Conservation (phyloP, 2,329 filamentous ascomycete genomes). For the Claviceps fusiformis region DNA sequence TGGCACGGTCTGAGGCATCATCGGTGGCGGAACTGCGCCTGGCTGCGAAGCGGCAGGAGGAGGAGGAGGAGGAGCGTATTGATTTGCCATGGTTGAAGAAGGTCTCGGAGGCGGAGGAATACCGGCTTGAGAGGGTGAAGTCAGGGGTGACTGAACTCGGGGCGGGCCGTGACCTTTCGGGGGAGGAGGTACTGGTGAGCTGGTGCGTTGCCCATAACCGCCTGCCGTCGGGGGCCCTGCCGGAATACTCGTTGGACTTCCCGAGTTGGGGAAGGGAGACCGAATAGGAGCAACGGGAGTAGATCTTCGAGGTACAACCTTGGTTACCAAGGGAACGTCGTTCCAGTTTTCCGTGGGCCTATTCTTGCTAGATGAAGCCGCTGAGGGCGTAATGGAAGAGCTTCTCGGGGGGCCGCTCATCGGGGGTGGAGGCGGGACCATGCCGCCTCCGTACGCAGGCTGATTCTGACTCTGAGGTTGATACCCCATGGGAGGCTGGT, state of each 20-base stretch:
- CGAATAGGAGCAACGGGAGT: constrained; percentile 61
- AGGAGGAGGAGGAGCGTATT: constrained; percentile 38
- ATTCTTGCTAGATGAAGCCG: constrained; percentile 53
- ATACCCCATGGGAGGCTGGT: constrained; percentile 24
- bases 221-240: constrained; percentile 21
- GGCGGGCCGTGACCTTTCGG: constrained; percentile 56
- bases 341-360: constrained; percentile 81
- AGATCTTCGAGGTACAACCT: constrained; percentile 55
- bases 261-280: constrained; percentile 63
- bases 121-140: constrained; percentile 31
- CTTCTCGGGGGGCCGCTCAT: constrained; percentile 31
- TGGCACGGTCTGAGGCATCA: constrained; percentile 44
- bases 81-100: constrained; percentile 51
- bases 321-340: constrained; percentile 76
- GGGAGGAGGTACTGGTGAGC: constrained; percentile 70
- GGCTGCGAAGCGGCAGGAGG: constrained; percentile 44
- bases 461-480: constrained; percentile 33
- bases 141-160: constrained; percentile 59
- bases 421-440: constrained; percentile 15
- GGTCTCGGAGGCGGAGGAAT: constrained; percentile 43
- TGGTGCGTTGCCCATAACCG: constrained; percentile 48
- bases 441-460: constrained; percentile 23
- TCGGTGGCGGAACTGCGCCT: constrained; percentile 48
- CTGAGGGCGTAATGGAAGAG: constrained; percentile 48
- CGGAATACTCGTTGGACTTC: constrained; percentile 29